Evolutionary conservation across 1,284 basidiomycete genomes (phyloP).

Genomic region (Neolentinus lepideus): DNA sequence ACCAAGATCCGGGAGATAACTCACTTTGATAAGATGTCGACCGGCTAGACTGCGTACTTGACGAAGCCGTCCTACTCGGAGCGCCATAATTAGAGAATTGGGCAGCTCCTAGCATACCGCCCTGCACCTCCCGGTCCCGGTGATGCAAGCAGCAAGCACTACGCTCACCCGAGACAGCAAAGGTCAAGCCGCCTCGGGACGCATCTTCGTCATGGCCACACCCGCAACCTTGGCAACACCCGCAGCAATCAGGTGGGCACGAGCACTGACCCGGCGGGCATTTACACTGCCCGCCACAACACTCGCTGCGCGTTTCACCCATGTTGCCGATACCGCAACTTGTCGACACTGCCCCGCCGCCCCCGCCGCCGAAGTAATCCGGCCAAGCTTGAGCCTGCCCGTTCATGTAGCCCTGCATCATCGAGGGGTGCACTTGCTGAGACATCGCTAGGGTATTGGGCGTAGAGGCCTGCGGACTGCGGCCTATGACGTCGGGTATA

Average conservation of each 20-base stretch:
- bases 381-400: neutral
- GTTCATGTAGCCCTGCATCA: neutral
- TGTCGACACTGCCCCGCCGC: neutral
- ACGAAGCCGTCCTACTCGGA: neutral
- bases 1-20: neutral
- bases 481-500: neutral
- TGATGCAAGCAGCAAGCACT: slow-evolving; percentile 14
- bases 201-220: slow-evolving; percentile 14
- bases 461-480: neutral
- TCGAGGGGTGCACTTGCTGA: neutral
- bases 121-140: neutral
- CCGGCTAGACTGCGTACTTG: neutral
- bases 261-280: slow-evolving; percentile 27
- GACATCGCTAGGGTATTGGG: neutral
- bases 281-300: slow-evolving; percentile 24
- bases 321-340: slow-evolving; percentile 12
- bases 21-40: neutral
- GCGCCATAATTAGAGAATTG: neutral
- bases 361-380: neutral
- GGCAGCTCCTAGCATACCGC: neutral
- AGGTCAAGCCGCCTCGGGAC: slow-evolving; percentile 15
- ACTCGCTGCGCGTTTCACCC: slow-evolving; percentile 7
- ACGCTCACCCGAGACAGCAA: slow-evolving; percentile 23
- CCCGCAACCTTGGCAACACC: slow-evolving; percentile 24
- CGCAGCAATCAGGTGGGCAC: slow-evolving; percentile 25